These are phyloP conservation scores for Parsonsia alboflavescens DNA, from an alignment of 257 asterid genomes.

Conservation along the genomic window DNA sequence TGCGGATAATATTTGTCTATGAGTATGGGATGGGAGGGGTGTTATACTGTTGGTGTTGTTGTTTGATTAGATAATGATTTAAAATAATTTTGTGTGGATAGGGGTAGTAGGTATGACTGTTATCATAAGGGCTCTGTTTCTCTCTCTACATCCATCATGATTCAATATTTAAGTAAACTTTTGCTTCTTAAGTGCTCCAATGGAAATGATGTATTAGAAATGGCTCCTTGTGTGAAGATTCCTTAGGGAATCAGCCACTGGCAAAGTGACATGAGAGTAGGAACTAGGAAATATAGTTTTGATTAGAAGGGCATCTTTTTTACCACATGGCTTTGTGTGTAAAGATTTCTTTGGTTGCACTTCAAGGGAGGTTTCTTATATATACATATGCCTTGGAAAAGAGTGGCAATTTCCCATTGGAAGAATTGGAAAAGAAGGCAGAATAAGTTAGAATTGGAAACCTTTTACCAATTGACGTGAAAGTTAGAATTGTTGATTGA, in stretches of 20 bases:
- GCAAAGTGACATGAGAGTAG: constrained; percentile 21
- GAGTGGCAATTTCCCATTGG: constrained; percentile 1
- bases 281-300: neutral
- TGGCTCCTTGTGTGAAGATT: constrained; percentile 26
- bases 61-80: constrained; percentile 12
- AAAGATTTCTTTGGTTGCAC: constrained; percentile 12
- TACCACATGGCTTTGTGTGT: neutral
- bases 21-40: neutral
- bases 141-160: constrained; percentile 10
- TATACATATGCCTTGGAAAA: neutral
- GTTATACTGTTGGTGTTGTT: constrained; percentile 13
- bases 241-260: constrained; percentile 34
- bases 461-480: neutral
- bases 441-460: neutral
- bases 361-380: constrained; percentile 5
- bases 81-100: neutral
- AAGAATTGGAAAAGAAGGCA: neutral
- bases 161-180: constrained; percentile 16
- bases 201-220: constrained; percentile 8
- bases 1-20: constrained; percentile 8
- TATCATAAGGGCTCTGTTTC: constrained; percentile 6
- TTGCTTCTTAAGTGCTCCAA: constrained; percentile 17
- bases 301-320: neutral
- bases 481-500: too few relatives aligned
- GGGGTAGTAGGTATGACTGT: constrained; percentile 18